Conservation (phyloP, 306 rosid species). For the Cicer chorassanicum region DNA sequence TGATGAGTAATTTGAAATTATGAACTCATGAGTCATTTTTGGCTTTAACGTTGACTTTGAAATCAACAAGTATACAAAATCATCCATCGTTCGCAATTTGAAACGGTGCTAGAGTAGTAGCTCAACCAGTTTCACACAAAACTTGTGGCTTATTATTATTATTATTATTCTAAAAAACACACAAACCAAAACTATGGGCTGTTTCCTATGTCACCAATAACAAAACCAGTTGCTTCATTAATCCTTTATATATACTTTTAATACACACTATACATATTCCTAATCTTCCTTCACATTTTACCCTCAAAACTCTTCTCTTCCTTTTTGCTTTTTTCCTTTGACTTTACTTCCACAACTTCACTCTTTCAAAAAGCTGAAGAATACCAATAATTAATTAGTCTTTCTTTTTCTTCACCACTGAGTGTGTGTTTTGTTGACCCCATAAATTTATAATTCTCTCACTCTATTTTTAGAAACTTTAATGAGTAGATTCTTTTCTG, state of each 20-base stretch:
- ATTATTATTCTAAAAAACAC: conserved; percentile 24
- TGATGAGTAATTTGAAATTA: too few species aligned
- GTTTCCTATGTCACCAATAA: conserved; percentile 52
- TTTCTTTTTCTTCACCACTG: background rate
- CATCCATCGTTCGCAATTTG: background rate
- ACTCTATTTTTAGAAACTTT: too few species aligned
- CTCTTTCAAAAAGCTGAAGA: conserved; percentile 18
- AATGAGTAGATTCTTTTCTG: too few species aligned
- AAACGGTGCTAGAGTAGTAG: conserved; percentile 27
- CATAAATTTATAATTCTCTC: too few species aligned
- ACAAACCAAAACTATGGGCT: conserved; percentile 87
- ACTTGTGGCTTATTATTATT: conserved; percentile 50
- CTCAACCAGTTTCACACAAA: conserved; percentile 42
- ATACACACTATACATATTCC: conserved; percentile 18
- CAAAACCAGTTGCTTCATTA: conserved; percentile 62
- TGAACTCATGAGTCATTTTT: background rate
- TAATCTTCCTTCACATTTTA: conserved; percentile 17
- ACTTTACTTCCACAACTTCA: conserved; percentile 17
- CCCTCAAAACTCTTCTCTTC: background rate
- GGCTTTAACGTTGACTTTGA: background rate
- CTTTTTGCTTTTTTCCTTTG: conserved; percentile 21
- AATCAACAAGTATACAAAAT: background rate
- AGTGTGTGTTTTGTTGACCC: too few species aligned
- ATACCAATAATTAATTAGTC: background rate
- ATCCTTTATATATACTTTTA: conserved; percentile 7